phyloP scores from a whole-genome alignment of 2,329 filamentous ascomycete genomes.

The Rhinocladiella mackenziei region DNA sequence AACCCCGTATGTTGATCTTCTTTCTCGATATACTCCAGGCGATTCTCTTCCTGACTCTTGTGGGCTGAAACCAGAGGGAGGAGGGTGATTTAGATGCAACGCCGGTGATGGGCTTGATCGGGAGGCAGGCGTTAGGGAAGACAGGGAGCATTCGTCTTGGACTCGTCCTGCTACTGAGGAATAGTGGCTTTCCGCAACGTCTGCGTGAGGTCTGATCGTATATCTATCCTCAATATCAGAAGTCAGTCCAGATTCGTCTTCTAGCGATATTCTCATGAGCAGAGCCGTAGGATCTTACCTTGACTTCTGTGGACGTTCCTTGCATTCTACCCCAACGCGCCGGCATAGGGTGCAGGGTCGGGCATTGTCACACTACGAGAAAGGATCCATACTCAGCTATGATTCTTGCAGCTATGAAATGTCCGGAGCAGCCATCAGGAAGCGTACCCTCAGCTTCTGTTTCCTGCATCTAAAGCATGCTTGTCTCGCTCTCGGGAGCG shows the following conservation, averaged over 20 bases:
- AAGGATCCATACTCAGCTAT: background rate
- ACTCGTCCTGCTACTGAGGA: too few relatives aligned
- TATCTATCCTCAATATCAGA: background rate
- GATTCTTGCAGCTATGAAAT: background rate
- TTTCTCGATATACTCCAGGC: constrained; percentile 15
- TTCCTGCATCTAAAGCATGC: constrained; percentile 19
- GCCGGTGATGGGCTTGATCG: background rate
- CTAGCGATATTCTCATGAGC: background rate
- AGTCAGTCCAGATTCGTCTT: too few relatives aligned
- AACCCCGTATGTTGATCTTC: constrained; percentile 21
- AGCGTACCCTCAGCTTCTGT: constrained; percentile 17
- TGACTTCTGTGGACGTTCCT: constrained; percentile 13
- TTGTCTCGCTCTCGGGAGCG: constrained; percentile 15
- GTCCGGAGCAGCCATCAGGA: background rate
- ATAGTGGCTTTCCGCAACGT: too few relatives aligned
- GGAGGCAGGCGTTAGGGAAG: background rate
- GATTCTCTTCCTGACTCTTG: constrained; percentile 6
- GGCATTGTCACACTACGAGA: constrained; percentile 15
- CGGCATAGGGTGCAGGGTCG: constrained; percentile 18
- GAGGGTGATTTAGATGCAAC: too few relatives aligned
- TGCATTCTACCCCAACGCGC: constrained; percentile 19
- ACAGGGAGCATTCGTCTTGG: too few relatives aligned
- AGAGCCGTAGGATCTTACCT: background rate
- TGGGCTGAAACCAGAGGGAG: constrained; percentile 1
- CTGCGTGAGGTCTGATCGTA: too few relatives aligned